Conservation (phyloP, 2,329 filamentous ascomycete species). For the Trichothecium sympodiale region DNA sequence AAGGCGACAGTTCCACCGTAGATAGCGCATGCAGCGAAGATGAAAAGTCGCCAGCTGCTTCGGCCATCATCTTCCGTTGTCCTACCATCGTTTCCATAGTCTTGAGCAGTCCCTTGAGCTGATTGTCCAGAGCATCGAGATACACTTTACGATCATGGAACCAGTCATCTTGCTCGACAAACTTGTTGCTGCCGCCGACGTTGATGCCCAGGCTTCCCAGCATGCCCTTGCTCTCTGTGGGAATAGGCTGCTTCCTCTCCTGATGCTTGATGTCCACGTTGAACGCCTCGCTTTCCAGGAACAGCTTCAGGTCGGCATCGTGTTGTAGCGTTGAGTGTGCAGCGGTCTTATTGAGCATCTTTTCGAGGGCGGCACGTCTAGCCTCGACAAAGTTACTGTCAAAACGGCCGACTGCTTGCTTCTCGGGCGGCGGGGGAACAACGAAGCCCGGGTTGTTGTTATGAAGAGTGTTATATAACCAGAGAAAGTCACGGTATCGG, state of each 20-base stretch:
- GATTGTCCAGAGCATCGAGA: conserved; percentile 83
- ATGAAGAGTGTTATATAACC: conserved; percentile 92
- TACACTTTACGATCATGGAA: conserved; percentile 96
- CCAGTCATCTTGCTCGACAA: conserved; percentile 98
- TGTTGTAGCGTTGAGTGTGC: conserved; percentile 84
- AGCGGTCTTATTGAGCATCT: conserved; percentile 96
- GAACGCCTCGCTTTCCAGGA: conserved; percentile 92
- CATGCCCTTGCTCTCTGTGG: conserved; percentile 87
- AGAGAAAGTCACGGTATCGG: conserved; percentile 91
- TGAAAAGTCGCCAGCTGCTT: conserved; percentile 88
- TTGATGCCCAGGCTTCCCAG: conserved; percentile 74
- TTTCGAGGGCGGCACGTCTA: conserved; percentile 79
- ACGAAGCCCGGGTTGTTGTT: conserved; percentile 91
- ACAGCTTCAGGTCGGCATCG: conserved; percentile 88
- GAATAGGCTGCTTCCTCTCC: conserved; percentile 76
- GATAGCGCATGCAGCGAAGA: conserved; percentile 86
- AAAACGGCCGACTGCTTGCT: conserved; percentile 92
- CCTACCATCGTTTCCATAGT: conserved; percentile 86
- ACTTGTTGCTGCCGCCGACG: conserved; percentile 71
- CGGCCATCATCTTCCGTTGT: conserved; percentile 86
- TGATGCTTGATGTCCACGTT: conserved; percentile 97
- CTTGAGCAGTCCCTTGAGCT: conserved; percentile 82
- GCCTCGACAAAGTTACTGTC: conserved; percentile 96
- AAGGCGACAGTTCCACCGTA: conserved; percentile 81
- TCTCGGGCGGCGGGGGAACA: conserved; percentile 91